phyloP scores from a whole-genome alignment of 768 basidiomycete genomes.

The Sarcodon sp. region DNA sequence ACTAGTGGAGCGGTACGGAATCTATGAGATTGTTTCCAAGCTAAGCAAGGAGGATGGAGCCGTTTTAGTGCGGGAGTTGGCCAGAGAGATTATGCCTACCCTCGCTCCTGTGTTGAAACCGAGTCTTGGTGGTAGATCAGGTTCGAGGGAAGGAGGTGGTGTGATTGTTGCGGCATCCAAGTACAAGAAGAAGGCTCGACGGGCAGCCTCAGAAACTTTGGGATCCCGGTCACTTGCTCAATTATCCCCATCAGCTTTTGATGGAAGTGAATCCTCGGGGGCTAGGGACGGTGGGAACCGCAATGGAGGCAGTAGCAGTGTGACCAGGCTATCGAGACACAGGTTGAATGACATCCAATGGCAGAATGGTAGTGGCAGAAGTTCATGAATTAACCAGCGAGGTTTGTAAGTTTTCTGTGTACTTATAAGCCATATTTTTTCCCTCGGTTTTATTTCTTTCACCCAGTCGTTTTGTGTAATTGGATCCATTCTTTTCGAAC shows the following conservation, averaged over 20 bases:
- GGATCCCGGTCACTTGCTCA: no score
- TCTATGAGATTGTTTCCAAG: constrained; percentile 69
- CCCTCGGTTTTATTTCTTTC: no score
- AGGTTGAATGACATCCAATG: constrained; percentile 53
- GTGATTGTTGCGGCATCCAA: constrained; percentile 36
- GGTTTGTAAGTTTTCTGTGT: no score
- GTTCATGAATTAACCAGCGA: no score
- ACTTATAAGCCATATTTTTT: no score
- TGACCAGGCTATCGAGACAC: constrained; percentile 27
- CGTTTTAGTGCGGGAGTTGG: constrained; percentile 81
- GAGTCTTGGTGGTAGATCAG: constrained; percentile 18
- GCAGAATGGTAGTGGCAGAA: constrained; percentile 19
- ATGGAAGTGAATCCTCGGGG: no score
- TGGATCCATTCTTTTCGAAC: no score
- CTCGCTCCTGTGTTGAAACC: constrained; percentile 63
- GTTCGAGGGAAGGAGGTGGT: constrained; percentile 21
- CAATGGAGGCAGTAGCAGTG: constrained; percentile 21
- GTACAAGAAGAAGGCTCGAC: constrained; percentile 32
- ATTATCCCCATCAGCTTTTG: no score
- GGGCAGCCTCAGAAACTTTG: constrained; percentile 56
- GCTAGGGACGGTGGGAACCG: not conserved
- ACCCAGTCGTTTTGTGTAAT: no score
- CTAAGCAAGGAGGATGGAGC: constrained; percentile 82
- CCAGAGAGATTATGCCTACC: constrained; percentile 72
- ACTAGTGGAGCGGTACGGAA: constrained; percentile 71